Percentiles rank a stretch among this genome's conserved stretches.
Conservation (phyloP, 2,329 filamentous ascomycete species). For the Thermoascus crustaceus region DNA sequence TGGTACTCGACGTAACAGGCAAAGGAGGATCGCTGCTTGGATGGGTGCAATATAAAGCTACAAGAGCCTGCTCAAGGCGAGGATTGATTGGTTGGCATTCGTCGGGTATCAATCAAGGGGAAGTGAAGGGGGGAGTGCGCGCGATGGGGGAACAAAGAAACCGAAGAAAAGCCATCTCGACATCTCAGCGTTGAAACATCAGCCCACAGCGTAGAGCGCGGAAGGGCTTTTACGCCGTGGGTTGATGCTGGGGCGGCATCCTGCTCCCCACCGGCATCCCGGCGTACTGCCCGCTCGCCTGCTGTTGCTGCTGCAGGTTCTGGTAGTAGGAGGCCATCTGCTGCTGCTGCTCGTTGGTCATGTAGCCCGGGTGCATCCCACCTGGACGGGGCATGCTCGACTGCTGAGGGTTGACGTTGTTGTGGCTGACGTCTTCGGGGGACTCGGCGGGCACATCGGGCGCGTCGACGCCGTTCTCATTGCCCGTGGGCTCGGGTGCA, state of each 20-base stretch:
- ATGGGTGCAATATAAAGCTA: slow-evolving; percentile 1
- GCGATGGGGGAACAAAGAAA: slow-evolving; percentile 7
- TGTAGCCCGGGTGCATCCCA: slow-evolving; percentile 63
- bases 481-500: slow-evolving; percentile 80
- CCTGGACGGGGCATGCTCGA: slow-evolving; percentile 58
- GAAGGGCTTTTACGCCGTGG: slow-evolving; percentile 53
- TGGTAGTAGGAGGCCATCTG: slow-evolving; percentile 76
- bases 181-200: slow-evolving; percentile 12
- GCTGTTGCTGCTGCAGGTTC: slow-evolving; percentile 67
- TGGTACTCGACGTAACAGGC: not conserved
- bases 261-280: slow-evolving; percentile 66
- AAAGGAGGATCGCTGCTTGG: not conserved
- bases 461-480: slow-evolving; percentile 73
- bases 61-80: slow-evolving; percentile 11
- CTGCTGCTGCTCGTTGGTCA: slow-evolving; percentile 59
- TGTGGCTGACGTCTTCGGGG: slow-evolving; percentile 76
- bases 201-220: slow-evolving; percentile 8
- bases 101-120: slow-evolving; percentile 31
- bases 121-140: slow-evolving; percentile 19
- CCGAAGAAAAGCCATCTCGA: slow-evolving; percentile 15
- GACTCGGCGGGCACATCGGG: slow-evolving; percentile 68
- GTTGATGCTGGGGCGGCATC: slow-evolving; percentile 75
- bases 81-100: slow-evolving; percentile 18
- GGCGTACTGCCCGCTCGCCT: slow-evolving; percentile 59
- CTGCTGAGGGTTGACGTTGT: slow-evolving; percentile 64